A percentile compares a stretch with the other conserved stretches of the same genome.
These are phyloP conservation scores for Botrytis byssoidea DNA, from an alignment of 2,329 filamentous ascomycete genomes.

Conservation along the genomic window DNA sequence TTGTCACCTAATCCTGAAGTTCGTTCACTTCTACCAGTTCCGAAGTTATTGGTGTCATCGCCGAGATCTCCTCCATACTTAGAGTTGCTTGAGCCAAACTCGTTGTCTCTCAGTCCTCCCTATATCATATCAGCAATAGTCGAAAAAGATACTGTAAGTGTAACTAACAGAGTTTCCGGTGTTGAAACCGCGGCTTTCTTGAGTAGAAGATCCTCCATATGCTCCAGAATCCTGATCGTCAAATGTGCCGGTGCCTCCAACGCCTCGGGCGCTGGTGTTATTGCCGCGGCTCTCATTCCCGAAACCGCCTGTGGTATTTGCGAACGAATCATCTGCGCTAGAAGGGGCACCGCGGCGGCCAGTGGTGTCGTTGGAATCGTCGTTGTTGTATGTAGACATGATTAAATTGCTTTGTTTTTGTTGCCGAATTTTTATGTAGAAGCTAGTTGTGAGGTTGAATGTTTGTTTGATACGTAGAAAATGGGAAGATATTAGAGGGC, in stretches of 20 bases:
- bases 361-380: slow-evolving; percentile 19
- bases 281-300: slow-evolving; percentile 6
- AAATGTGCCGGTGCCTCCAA: slow-evolving; percentile 18
- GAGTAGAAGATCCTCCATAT: slow-evolving; percentile 19
- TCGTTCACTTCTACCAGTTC: slow-evolving; percentile 15
- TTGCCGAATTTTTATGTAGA: not conserved
- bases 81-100: slow-evolving; percentile 22
- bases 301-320: not conserved
- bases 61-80: slow-evolving; percentile 12
- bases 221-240: slow-evolving; percentile 13
- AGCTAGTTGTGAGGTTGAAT: not conserved
- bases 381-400: slow-evolving; percentile 40
- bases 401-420: slow-evolving; percentile 22
- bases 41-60: slow-evolving; percentile 14
- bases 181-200: slow-evolving; percentile 18
- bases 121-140: slow-evolving; percentile 30
- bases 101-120: slow-evolving; percentile 28
- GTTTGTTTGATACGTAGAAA: not conserved
- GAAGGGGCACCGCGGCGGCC: slow-evolving; percentile 19
- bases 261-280: slow-evolving; percentile 1
- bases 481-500: not conserved
- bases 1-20: slow-evolving; percentile 26
- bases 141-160: not conserved
- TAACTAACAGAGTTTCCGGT: slow-evolving; percentile 33
- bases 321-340: slow-evolving; percentile 6